These are phyloP conservation scores for Taphrina betulina DNA, from an alignment of 1,139 yeast species.

Conservation along the genomic window DNA sequence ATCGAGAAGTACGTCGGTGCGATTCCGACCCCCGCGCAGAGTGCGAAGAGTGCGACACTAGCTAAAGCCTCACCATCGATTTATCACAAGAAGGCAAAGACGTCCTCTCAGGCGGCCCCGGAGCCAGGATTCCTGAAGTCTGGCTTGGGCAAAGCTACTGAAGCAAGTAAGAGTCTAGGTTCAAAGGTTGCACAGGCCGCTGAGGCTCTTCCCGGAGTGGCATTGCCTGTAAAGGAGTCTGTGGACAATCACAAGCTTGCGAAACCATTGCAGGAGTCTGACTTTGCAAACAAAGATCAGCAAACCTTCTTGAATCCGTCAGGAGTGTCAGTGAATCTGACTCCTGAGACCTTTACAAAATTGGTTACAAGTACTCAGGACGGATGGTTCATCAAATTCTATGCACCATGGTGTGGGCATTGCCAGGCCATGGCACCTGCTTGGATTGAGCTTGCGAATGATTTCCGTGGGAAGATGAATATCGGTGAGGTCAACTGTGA, in stretches of 20 bases:
- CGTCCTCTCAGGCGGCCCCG: neutral
- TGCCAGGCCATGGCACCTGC: conserved; percentile 46
- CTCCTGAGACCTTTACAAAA: conserved; percentile 37
- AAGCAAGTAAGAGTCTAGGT: neutral
- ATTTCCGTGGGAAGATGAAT: conserved; percentile 43
- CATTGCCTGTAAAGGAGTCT: neutral
- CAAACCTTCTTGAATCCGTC: conserved; percentile 34
- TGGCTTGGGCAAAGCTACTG: too few species aligned
- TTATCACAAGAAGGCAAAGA: neutral
- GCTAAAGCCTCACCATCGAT: too few species aligned
- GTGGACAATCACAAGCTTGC: conserved; percentile 3
- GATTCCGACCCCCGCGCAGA: neutral
- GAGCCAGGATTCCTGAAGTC: neutral
- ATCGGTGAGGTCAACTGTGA: conserved; percentile 50
- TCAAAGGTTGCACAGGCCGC: neutral
- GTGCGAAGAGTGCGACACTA: neutral
- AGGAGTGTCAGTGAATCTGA: conserved; percentile 39
- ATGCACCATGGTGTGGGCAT: conserved; percentile 47
- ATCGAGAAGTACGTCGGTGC: conserved; percentile 31
- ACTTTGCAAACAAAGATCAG: conserved; percentile 2
- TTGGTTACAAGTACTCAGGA: conserved; percentile 40
- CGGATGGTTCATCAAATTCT: conserved; percentile 49
- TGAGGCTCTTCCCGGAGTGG: neutral
- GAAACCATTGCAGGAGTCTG: neutral
- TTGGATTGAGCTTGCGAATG: conserved; percentile 46